These are phyloP conservation scores for Penicillium sp. DNA, from an alignment of 2,329 filamentous ascomycete genomes.

Conservation along the genomic window DNA sequence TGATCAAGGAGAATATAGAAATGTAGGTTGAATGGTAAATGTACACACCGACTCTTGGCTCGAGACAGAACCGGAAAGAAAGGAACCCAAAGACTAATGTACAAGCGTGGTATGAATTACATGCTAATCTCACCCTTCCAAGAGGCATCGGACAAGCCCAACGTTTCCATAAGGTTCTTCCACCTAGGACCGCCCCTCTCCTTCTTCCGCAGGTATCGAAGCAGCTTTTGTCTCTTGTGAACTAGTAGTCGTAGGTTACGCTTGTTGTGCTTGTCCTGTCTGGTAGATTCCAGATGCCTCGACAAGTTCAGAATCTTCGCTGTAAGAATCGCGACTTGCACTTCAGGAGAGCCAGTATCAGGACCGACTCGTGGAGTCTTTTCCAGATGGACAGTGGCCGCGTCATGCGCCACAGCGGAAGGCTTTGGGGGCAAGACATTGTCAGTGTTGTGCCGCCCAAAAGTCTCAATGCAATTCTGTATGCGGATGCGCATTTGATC, in stretches of 20 bases:
- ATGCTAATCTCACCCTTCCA: constrained; percentile 89
- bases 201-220: constrained; percentile 84
- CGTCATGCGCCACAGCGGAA: constrained; percentile 48
- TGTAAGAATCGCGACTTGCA: constrained; percentile 96
- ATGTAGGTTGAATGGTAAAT: constrained; percentile 16
- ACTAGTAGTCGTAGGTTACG: constrained; percentile 83
- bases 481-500: constrained; percentile 83
- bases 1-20: not conserved
- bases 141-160: constrained; percentile 85
- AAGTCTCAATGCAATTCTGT: constrained; percentile 80
- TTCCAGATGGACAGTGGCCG: constrained; percentile 39
- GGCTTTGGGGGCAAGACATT: constrained; percentile 65
- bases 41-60: constrained; percentile 26
- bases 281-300: constrained; percentile 70
- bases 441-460: constrained; percentile 92
- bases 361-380: constrained; percentile 75
- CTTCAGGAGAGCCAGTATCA: constrained; percentile 93
- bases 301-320: constrained; percentile 87
- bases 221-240: constrained; percentile 84
- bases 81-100: constrained; percentile 19
- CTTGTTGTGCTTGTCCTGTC: constrained; percentile 94
- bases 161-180: constrained; percentile 79
- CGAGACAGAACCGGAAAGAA: constrained; percentile 10
- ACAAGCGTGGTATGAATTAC: constrained; percentile 47
- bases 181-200: constrained; percentile 91